Evolutionary conservation across 176 grass and related monocot species (phyloP), one percentile per base, ranked within the genome.

Genomic region (Avena sativa): DNA sequence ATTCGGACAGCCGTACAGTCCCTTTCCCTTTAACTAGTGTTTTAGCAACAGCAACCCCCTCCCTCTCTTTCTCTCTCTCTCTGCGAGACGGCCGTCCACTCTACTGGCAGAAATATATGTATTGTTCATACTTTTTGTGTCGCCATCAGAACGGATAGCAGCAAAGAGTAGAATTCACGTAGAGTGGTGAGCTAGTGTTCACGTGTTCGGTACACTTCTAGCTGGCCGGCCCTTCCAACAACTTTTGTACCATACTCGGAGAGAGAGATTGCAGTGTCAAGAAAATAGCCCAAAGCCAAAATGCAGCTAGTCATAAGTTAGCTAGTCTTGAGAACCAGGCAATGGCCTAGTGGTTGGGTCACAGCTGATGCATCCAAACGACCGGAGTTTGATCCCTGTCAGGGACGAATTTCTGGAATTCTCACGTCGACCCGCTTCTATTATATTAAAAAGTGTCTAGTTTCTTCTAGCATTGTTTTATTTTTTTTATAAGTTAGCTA

Each of bases 11-110:
- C 81, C 71, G 71, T 78, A 82, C 82, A 9, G 9, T 57, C 12
- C 16, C 77, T 91, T 82, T 78, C 16, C 21, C 53, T 47, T 91
- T 76, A 91, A 81, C 60, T 83, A 76, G 21, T 58, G 66, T 36
- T 52, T 70, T 9, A 76, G 57, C 77, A 49, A 0, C 13, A 40
- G 38, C 5, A 40, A 40, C 5, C 38, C 6, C 38, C 6, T n/a
- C n/a, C n/a, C n/a, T n/a, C n/a, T n/a, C n/a, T 23, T 0, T 23
- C 23, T 23, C 23, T 23, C 85, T 65, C 40, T 69, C 40, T 17
- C 59, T 34, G 69, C 53, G 68, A 76, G 59, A 88, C 68, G 67
- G 75, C 64, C 59, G 74, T 78, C 83, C 76, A 79, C 62, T 74
- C 65, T 47, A 60, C 48, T 71, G 80, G 79, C 70, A 69, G 4